Percentiles rank a stretch among this genome's conserved stretches.
Evolutionary conservation across 495 filamentous ascomycete genomes (phyloP).

Genomic region (Trichoderma erinaceum): DNA sequence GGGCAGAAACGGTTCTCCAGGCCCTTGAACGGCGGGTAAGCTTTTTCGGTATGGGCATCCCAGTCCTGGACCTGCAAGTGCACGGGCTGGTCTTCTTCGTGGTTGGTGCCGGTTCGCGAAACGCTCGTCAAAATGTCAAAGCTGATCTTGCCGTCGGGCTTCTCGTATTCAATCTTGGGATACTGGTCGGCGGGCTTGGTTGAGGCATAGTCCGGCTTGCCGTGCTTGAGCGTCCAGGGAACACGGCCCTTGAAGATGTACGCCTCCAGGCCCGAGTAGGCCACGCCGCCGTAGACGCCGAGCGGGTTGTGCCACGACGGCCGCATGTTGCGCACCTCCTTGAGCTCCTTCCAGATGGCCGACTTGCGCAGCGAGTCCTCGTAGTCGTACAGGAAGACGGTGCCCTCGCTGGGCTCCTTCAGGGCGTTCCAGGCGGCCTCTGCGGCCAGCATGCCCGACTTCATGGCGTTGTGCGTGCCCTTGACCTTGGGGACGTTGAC

Average conservation of each 20-base stretch:
- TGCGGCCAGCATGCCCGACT: conserved; percentile 92
- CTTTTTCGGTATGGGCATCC: conserved; percentile 75
- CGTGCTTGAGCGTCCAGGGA: conserved; percentile 93
- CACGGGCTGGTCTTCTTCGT: conserved; percentile 97
- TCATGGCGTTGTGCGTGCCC: conserved; percentile 97
- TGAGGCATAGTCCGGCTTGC: conserved; percentile 61
- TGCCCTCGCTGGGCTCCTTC: conserved; percentile 48
- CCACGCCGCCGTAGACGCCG: conserved; percentile 77
- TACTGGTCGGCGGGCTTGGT: conserved; percentile 77
- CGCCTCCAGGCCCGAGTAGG: conserved; percentile 92
- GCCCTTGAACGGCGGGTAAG: conserved; percentile 84
- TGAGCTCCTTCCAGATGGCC: conserved; percentile 87
- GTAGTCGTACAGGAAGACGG: conserved; percentile 91
- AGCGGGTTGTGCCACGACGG: conserved; percentile 84
- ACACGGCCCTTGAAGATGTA: conserved; percentile 75
- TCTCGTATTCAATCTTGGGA: conserved; percentile 89
- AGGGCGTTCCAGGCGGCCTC: conserved; percentile 80
- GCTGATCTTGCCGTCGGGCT: conserved; percentile 86
- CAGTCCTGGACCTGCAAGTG: conserved; percentile 93
- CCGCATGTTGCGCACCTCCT: conserved; percentile 94
- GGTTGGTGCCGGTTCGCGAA: conserved; percentile 90
- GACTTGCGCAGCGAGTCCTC: conserved; percentile 84
- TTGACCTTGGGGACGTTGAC: conserved; percentile 98
- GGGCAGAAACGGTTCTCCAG: conserved; percentile 98
- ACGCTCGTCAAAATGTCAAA: conserved; percentile 97